phyloP scores from a whole-genome alignment of 768 basidiomycete species.

The Scleroderma citrinum region DNA sequence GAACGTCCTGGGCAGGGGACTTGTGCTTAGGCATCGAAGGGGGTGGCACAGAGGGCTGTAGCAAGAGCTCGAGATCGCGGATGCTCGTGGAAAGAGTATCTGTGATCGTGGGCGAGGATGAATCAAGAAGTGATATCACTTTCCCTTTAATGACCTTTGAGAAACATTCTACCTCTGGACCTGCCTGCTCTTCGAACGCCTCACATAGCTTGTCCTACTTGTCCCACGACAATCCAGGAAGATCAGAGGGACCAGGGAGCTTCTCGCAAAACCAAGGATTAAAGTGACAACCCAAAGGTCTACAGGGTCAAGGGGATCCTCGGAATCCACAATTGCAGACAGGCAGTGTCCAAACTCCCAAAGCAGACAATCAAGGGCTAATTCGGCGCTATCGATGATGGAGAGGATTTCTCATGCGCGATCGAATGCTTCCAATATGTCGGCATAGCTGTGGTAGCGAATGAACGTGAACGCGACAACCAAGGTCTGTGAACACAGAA shows the following conservation, averaged over 20 bases:
- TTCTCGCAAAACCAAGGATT: too few relatives aligned
- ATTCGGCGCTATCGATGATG: slow-evolving; percentile 18
- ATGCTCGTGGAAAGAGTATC: slow-evolving; percentile 38
- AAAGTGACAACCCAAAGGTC: too few relatives aligned
- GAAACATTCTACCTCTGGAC: slow-evolving; percentile 23
- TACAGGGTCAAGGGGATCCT: too few relatives aligned
- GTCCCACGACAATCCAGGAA: too few relatives aligned
- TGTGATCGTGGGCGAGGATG: slow-evolving; percentile 23
- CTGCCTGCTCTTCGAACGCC: slow-evolving; percentile 23
- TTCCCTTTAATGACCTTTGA: slow-evolving; percentile 30
- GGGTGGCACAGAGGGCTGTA: slow-evolving; percentile 30
- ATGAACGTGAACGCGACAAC: too few relatives aligned
- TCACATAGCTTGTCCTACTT: too few relatives aligned
- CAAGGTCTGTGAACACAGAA: too few relatives aligned
- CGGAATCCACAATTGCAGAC: slow-evolving; percentile 22
- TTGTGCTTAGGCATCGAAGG: slow-evolving; percentile 51
- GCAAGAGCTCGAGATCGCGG: slow-evolving; percentile 39
- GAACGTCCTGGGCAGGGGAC: slow-evolving; percentile 47
- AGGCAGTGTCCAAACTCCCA: slow-evolving; percentile 35
- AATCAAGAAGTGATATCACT: too few relatives aligned
- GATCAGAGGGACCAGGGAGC: too few relatives aligned
- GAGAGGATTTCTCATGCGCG: slow-evolving; percentile 20
- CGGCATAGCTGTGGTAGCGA: too few relatives aligned
- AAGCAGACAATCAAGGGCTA: slow-evolving; percentile 19
- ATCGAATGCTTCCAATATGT: too few relatives aligned